These are phyloP conservation scores for Rhodocollybia butyracea DNA, from an alignment of 768 basidiomycete species.

Conservation along the genomic window DNA sequence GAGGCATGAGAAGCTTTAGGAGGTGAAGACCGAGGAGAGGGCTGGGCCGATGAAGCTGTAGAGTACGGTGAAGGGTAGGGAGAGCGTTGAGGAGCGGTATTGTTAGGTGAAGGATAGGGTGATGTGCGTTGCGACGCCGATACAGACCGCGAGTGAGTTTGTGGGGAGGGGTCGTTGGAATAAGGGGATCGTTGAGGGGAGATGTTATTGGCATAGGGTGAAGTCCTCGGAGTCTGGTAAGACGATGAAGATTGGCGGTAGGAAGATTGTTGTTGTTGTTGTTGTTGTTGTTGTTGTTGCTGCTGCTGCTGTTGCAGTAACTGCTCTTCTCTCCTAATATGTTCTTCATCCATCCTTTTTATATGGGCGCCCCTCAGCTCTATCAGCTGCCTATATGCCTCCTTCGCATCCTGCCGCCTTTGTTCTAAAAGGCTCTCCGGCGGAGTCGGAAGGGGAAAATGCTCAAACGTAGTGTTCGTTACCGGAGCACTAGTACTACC, in stretches of 20 bases:
- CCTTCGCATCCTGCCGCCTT: neutral
- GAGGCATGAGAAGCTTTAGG: conserved; percentile 9
- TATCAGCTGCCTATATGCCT: too few species aligned
- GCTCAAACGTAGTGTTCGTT: neutral
- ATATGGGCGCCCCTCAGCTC: too few species aligned
- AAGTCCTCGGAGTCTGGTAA: neutral
- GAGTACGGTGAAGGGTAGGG: neutral
- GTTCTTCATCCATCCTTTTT: neutral
- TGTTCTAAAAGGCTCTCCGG: conserved; percentile 1
- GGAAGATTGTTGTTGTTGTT: neutral
- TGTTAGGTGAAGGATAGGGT: conserved; percentile 3
- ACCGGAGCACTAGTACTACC: neutral
- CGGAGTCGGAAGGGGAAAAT: conserved; percentile 5
- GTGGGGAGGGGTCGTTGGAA: neutral
- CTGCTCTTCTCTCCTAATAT: neutral
- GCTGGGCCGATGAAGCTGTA: conserved; percentile 13
- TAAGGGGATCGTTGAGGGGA: conserved; percentile 2
- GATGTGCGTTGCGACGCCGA: neutral
- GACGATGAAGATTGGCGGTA: conserved; percentile 1
- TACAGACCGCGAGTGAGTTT: neutral
- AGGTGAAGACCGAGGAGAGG: conserved; percentile 15
- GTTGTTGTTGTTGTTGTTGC: neutral
- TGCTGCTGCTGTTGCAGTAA: neutral
- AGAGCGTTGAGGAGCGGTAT: conserved; percentile 2
- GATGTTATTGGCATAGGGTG: neutral